phyloP scores from a whole-genome alignment of 176 grass and related monocot species.

The Paspalum vaginatum region DNA sequence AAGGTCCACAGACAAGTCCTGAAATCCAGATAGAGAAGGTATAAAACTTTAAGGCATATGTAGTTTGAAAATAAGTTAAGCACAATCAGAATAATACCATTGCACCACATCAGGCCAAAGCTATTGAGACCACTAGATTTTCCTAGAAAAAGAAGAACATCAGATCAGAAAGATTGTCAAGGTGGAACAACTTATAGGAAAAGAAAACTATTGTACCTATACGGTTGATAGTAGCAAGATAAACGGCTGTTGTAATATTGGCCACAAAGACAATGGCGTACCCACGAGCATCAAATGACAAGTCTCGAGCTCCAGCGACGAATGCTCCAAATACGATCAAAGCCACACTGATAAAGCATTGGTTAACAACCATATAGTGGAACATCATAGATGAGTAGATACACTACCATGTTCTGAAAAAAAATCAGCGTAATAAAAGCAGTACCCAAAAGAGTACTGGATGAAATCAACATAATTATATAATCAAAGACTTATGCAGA shows the following conservation, averaged over 20 bases:
- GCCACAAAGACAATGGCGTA: conserved; percentile 93
- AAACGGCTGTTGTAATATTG: conserved; percentile 94
- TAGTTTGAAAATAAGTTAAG: conserved; percentile 23
- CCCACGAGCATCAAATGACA: conserved; percentile 89
- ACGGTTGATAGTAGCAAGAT: conserved; percentile 98
- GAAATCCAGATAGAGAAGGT: conserved; percentile 43
- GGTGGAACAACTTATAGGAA: conserved; percentile 3
- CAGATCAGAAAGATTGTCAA: conserved; percentile 19
- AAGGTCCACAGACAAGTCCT: conserved; percentile 95
- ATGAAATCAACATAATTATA: background rate
- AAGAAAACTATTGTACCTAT: conserved; percentile 61
- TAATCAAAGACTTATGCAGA: background rate
- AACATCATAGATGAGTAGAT: conserved; percentile 38
- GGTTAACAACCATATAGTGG: conserved; percentile 49
- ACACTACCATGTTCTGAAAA: background rate
- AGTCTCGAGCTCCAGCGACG: conserved; percentile 87
- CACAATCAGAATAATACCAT: conserved; percentile 63
- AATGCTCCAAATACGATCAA: conserved; percentile 97
- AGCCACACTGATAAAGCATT: conserved; percentile 80
- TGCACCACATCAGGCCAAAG: conserved; percentile 99
- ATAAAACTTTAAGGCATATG: conserved; percentile 27
- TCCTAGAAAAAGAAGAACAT: conserved; percentile 55
- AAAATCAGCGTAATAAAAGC: conserved; percentile 2
- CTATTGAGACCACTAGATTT: conserved; percentile 95
- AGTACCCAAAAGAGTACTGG: background rate